Conservation (phyloP, 768 basidiomycete species). For the Saitozyma sp. region DNA sequence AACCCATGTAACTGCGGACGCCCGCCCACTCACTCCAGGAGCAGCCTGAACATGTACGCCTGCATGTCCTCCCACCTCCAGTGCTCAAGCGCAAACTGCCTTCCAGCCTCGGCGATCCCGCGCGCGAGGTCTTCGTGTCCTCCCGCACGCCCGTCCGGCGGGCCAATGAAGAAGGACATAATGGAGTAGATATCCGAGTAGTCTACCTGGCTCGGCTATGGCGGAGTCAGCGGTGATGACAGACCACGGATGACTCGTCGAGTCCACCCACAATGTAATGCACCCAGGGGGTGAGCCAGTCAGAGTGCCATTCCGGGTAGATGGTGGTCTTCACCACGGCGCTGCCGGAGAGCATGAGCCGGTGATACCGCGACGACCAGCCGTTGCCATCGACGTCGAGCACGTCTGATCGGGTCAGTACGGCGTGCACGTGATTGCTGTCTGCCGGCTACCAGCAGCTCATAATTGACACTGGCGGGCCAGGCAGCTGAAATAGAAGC, state of each 20-base stretch:
- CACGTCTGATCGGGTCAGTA: constrained; percentile 16
- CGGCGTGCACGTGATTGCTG: background rate
- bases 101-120: constrained; percentile 43
- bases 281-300: constrained; percentile 53
- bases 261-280: constrained; percentile 51
- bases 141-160: constrained; percentile 38
- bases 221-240: background rate
- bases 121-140: constrained; percentile 46
- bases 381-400: constrained; percentile 52
- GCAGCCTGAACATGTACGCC: constrained; percentile 51
- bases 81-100: constrained; percentile 44
- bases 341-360: constrained; percentile 48
- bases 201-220: constrained; percentile 49
- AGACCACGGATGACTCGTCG: background rate
- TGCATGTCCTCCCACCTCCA: constrained; percentile 53
- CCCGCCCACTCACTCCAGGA: constrained; percentile 41
- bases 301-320: constrained; percentile 51
- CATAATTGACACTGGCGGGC: no score
- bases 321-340: constrained; percentile 52
- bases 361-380: constrained; percentile 52
- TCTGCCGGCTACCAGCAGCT: background rate
- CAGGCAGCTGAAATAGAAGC: background rate
- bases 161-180: constrained; percentile 50
- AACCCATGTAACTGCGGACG: no score
- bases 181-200: constrained; percentile 51